Conservation (phyloP, 371 early-diverging fungal species). For the Rhizopus stolonifer region DNA sequence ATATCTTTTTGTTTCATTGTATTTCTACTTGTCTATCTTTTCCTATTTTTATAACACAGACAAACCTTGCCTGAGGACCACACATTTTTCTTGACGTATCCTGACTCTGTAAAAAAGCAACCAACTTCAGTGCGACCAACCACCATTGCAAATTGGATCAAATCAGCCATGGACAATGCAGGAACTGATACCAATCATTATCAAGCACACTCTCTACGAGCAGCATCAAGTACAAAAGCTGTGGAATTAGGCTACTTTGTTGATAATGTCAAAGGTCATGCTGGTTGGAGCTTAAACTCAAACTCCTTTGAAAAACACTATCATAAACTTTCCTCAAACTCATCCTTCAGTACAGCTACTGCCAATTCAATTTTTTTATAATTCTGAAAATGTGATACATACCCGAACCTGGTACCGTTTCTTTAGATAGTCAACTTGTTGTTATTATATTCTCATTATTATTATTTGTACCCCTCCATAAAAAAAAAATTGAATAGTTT, state of each 20-base stretch:
- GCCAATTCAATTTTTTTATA: conserved; percentile 5
- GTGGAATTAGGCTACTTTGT: neutral
- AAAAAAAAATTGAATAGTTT: no score
- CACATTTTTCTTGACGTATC: conserved; percentile 9
- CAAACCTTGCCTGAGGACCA: conserved; percentile 4
- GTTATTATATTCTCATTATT: no score
- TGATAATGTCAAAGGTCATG: neutral
- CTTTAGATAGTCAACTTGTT: no score
- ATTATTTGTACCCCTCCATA: no score
- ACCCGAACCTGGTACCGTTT: no score
- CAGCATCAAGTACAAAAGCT: conserved; percentile 16
- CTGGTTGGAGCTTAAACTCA: conserved; percentile 4
- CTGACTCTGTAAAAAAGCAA: neutral
- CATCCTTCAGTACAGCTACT: neutral
- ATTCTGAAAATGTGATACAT: no score
- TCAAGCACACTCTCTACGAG: conserved; percentile 8
- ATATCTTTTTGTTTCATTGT: no score
- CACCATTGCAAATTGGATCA: conserved; percentile 9
- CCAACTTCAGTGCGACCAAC: neutral
- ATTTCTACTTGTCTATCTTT: no score
- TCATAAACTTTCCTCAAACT: no score
- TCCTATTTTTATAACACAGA: no score
- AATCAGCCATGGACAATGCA: conserved; percentile 5
- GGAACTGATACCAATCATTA: neutral
- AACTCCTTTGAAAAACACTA: conserved; percentile 13